A percentile compares a stretch with the other conserved stretches of the same genome.
Evolutionary conservation across 345 rosid species (phyloP).

Genomic region (Lumnitzera racemosa): DNA sequence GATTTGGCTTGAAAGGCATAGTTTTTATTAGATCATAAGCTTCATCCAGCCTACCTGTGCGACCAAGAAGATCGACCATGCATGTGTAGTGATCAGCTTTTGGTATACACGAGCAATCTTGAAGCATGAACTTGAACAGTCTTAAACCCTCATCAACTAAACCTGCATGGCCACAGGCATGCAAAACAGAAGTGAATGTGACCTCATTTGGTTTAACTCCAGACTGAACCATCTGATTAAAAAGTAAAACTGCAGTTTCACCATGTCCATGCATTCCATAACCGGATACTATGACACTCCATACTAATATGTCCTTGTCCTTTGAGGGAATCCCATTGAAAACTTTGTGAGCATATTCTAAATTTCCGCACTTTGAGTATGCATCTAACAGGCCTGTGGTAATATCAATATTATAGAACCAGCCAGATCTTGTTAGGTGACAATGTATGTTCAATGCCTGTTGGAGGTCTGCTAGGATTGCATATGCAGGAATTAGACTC

Average conservation of each 20-base stretch:
- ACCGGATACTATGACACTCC: constrained; percentile 53
- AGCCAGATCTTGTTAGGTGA: constrained; percentile 40
- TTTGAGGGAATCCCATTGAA: constrained; percentile 31
- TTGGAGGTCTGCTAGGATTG: constrained; percentile 39
- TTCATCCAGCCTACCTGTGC: constrained; percentile 37
- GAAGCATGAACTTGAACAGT: constrained; percentile 38
- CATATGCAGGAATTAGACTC: constrained; percentile 45
- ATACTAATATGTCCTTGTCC: constrained; percentile 41
- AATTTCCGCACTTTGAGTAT: constrained; percentile 52
- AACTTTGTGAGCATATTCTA: constrained; percentile 31
- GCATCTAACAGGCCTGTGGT: constrained; percentile 47
- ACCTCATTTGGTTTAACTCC: constrained; percentile 46
- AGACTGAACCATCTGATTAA: constrained; percentile 31
- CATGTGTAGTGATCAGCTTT: constrained; percentile 45
- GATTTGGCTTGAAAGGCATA: constrained; percentile 31
- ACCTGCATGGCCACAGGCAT: constrained; percentile 63
- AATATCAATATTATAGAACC: constrained; percentile 23
- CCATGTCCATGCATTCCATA: constrained; percentile 55
- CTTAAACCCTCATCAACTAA: constrained; percentile 40
- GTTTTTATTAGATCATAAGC: constrained; percentile 30
- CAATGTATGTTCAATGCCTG: constrained; percentile 47
- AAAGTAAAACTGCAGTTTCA: constrained; percentile 31
- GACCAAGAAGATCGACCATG: constrained; percentile 61
- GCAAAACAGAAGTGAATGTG: constrained; percentile 44
- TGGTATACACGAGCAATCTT: constrained; percentile 21